phyloP scores from a whole-genome alignment of 2,329 filamentous ascomycete genomes.

The Pleurostoma richardsiae region DNA sequence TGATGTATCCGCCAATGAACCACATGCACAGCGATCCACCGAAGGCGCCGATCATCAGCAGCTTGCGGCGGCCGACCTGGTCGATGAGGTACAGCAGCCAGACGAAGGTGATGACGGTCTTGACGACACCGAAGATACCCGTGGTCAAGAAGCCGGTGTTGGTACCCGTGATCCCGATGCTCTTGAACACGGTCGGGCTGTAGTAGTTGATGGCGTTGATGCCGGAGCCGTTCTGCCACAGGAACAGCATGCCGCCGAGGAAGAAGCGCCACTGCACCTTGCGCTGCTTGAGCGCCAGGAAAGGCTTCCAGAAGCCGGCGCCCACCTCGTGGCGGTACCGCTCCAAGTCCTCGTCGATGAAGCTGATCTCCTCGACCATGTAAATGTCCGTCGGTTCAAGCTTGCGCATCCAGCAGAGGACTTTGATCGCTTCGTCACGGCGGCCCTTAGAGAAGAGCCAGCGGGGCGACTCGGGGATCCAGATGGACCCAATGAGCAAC shows the following conservation, averaged over 20 bases:
- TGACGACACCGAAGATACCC: conserved; percentile 73
- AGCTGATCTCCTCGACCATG: conserved; percentile 67
- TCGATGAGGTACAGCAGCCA: conserved; percentile 69
- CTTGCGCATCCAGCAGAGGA: conserved; percentile 61
- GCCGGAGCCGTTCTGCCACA: conserved; percentile 73
- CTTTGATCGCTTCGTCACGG: conserved; percentile 52
- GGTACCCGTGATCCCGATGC: conserved; percentile 39
- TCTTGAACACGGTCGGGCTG: conserved; percentile 61
- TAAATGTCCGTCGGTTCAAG: conserved; percentile 53
- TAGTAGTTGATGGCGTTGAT: conserved; percentile 82
- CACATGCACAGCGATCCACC: conserved; percentile 60
- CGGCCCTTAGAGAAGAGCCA: conserved; percentile 63
- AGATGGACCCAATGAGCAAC: conserved; percentile 53
- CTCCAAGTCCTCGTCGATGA: conserved; percentile 66
- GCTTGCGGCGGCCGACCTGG: conserved; percentile 43
- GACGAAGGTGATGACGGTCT: conserved; percentile 62
- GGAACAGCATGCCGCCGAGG: conserved; percentile 68
- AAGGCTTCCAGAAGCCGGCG: conserved; percentile 70
- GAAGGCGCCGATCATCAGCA: conserved; percentile 59
- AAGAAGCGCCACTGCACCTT: conserved; percentile 67
- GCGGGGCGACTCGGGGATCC: conserved; percentile 61
- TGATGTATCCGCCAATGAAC: conserved; percentile 59
- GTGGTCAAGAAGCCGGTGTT: conserved; percentile 52
- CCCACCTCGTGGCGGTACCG: conserved; percentile 59
- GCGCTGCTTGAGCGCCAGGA: conserved; percentile 49